phyloP scores from a whole-genome alignment of 75 land plant genomes.

The Gnetum montanum region DNA sequence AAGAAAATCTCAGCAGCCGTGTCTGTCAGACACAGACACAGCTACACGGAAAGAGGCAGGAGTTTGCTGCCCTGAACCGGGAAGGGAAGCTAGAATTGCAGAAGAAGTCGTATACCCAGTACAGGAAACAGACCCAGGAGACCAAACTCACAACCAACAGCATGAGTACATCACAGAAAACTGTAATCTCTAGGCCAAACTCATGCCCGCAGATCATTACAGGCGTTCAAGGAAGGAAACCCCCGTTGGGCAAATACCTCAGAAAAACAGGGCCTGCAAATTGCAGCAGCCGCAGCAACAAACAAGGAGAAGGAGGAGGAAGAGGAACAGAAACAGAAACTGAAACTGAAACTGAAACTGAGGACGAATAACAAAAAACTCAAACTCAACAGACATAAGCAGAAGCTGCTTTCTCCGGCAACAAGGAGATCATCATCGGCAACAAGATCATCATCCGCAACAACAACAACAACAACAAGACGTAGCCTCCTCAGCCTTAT shows the following conservation, averaged over 20 bases:
- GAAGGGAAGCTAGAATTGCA: not conserved
- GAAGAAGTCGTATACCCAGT: conserved; percentile 1
- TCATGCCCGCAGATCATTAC: not conserved
- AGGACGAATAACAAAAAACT: too few species aligned
- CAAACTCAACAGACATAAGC: not conserved
- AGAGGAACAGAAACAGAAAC: too few species aligned
- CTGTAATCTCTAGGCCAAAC: not conserved
- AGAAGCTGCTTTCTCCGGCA: too few species aligned
- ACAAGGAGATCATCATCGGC: too few species aligned
- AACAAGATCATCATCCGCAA: too few species aligned
- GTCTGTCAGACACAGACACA: too few species aligned
- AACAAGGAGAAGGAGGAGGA: too few species aligned
- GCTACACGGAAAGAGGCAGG: too few species aligned
- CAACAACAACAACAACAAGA: not conserved
- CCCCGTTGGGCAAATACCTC: not conserved
- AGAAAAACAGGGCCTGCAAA: not conserved
- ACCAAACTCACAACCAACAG: not conserved
- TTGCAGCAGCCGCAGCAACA: too few species aligned
- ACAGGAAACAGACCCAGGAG: not conserved
- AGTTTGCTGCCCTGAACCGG: not conserved
- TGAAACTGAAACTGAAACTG: not conserved
- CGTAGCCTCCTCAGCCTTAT: not conserved
- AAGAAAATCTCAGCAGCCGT: too few species aligned
- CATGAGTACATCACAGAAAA: not conserved
- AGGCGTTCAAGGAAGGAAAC: not conserved